Evolutionary conservation across 352 stramenopile species (phyloP).

Genomic region (Globisporangium splendens): DNA sequence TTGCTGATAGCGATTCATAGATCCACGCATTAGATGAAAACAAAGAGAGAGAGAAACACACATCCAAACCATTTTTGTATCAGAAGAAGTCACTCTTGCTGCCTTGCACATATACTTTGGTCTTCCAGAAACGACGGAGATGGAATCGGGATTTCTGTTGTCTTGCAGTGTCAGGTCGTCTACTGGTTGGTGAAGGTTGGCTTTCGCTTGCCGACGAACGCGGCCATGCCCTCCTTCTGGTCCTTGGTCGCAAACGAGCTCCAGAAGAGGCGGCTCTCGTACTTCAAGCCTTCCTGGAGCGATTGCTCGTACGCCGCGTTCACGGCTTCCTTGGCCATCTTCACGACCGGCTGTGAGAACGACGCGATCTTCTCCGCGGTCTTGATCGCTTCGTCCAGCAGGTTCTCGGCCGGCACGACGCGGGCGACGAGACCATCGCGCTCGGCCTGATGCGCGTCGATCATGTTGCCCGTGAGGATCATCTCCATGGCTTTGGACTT

Average conservation of each 20-base stretch:
- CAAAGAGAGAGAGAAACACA: too few species aligned
- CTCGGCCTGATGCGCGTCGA: slow-evolving; percentile 94
- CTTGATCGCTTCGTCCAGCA: slow-evolving; percentile 94
- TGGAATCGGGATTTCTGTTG: neutral
- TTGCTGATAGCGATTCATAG: too few species aligned
- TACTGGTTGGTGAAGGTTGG: slow-evolving; percentile 94
- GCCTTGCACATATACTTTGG: neutral
- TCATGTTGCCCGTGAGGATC: slow-evolving; percentile 97
- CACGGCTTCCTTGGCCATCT: slow-evolving; percentile 97
- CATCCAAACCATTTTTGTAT: too few species aligned
- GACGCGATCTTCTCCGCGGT: slow-evolving; percentile 95
- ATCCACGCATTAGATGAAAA: too few species aligned
- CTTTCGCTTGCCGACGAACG: slow-evolving; percentile 97
- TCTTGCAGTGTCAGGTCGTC: slow-evolving; percentile 11
- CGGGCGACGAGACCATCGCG: slow-evolving; percentile 92
- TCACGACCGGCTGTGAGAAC: slow-evolving; percentile 94
- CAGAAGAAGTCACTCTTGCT: too few species aligned
- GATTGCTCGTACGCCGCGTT: slow-evolving; percentile 92
- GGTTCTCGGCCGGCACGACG: slow-evolving; percentile 89
- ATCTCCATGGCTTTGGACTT: slow-evolving; percentile 99
- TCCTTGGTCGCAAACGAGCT: slow-evolving; percentile 95
- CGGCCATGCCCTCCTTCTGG: slow-evolving; percentile 95
- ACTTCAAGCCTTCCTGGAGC: slow-evolving; percentile 93
- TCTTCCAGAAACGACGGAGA: too few species aligned
- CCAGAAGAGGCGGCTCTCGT: slow-evolving; percentile 98